phyloP scores from a whole-genome alignment of 257 asterid species.

The Nicotiana knightiana region DNA sequence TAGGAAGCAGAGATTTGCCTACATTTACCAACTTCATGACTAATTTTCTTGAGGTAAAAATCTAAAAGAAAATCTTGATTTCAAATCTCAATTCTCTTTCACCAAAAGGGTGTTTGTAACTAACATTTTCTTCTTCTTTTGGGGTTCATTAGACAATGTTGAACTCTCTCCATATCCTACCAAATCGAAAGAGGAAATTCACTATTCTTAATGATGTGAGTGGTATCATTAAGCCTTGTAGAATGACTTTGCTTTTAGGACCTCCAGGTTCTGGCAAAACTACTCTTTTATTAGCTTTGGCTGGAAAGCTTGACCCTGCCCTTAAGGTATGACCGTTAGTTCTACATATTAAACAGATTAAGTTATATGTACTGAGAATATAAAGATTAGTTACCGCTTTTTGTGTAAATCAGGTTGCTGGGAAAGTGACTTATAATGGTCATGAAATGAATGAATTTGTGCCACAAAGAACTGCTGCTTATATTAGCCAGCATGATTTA shows the following conservation, averaged over 20 bases:
- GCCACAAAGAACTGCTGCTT: constrained; percentile 56
- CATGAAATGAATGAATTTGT: constrained; percentile 47
- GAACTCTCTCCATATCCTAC: constrained; percentile 32
- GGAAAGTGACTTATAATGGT: constrained; percentile 41
- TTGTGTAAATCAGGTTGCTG: neutral
- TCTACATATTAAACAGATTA: neutral
- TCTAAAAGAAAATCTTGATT: neutral
- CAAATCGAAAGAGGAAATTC: constrained; percentile 42
- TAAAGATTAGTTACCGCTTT: neutral
- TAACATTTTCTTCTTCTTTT: neutral
- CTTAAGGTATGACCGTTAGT: constrained; percentile 30
- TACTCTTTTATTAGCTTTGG: constrained; percentile 53
- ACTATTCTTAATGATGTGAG: constrained; percentile 55
- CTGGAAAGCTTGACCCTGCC: constrained; percentile 50
- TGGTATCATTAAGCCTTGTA: constrained; percentile 59
- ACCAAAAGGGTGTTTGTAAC: neutral
- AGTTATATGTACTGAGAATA: neutral
- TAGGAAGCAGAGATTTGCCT: constrained; percentile 2
- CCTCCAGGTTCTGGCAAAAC: constrained; percentile 4
- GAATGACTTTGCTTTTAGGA: constrained; percentile 18
- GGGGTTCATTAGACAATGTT: neutral
- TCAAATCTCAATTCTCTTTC: neutral
- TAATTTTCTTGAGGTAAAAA: neutral
- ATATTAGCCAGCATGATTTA: constrained; percentile 53
- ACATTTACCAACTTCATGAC: neutral